Evolutionary conservation across 78 protist species (phyloP), one percentile per base, ranked within the genome.

Genomic region (Speleostelium caveatum): DNA sequence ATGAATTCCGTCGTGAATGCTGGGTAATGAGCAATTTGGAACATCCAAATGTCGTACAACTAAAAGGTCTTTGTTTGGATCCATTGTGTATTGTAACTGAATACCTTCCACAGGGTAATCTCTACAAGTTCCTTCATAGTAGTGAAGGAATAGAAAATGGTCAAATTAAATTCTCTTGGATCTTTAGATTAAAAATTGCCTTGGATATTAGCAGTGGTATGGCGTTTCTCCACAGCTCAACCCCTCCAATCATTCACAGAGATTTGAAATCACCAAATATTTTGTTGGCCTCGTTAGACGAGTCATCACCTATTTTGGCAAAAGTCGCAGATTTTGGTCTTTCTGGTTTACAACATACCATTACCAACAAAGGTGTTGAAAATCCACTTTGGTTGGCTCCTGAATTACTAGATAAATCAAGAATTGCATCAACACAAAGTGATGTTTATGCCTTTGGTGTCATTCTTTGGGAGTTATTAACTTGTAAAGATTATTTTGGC

Each of bases 371-470:
- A 42, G 95, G 79, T 21, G 95, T 92, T 14, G 95, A 72, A 33
- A 92, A 92, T 65, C 95, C 95, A 22, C 51, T 73, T 21, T 92
- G 95, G 95, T 36, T 92, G 12, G 95, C 95, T n/a, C 95, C 95
- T 3, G 95, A 93, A 38, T 58, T 93, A 65, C 32, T 93, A 5
- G 51, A 63, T 3, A 66, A 63, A 32, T 62, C 76, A 3, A 68
- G 39, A 49, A 93, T 85, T 45, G 65, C 58, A 0, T 69, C 95
- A 0, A 69, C 73, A 8, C 86, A 72, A 28, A 69, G 86, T 21
- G 95, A 93, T 60, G 89, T 93, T 16, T 93, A 86, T 67, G 80
- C 92, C 8, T 93, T 69, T 69, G 95, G 95, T 61, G 80, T 86
- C 56, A 71, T 93, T 33, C 36, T 93, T 0, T 93, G 88, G 87